Percentiles rank a stretch among this genome's conserved stretches.
Conservation (phyloP, 2,329 filamentous ascomycete genomes). For the Clonostachys solani region DNA sequence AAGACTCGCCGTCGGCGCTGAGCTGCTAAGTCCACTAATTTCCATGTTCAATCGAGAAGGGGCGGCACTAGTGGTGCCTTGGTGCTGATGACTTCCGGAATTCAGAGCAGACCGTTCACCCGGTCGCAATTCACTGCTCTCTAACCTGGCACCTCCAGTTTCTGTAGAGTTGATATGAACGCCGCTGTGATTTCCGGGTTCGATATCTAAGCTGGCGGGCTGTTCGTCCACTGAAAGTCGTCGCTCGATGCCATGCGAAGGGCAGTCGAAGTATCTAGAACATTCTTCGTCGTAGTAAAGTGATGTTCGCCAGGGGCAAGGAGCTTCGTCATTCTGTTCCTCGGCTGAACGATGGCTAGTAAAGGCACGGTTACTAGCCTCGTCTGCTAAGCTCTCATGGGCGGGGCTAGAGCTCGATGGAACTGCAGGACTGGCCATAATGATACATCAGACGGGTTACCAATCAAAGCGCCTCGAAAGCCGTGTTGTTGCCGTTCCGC, state of each 20-base stretch:
- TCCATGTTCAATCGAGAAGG: too few species aligned
- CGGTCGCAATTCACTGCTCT: too few species aligned
- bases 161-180: too few species aligned
- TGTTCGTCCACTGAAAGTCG: conserved; percentile 18
- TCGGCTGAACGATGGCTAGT: conserved; percentile 2
- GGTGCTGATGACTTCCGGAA: too few species aligned
- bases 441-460: not conserved
- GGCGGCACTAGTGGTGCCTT: too few species aligned
- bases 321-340: not conserved
- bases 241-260: conserved; percentile 37
- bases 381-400: conserved; percentile 3
- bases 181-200: not conserved
- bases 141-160: too few species aligned
- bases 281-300: conserved; percentile 38
- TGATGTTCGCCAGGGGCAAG: conserved; percentile 31
- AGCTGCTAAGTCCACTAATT: too few species aligned
- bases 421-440: conserved; percentile 1
- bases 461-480: too few species aligned
- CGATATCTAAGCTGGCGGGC: conserved; percentile 3
- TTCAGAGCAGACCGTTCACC: too few species aligned
- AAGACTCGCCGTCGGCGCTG: too few species aligned
- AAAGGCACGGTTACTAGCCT: conserved; percentile 25
- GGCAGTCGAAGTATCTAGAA: conserved; percentile 42
- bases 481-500: too few species aligned
- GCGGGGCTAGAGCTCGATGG: not conserved